These are phyloP conservation scores for Starmera caribaea DNA, from an alignment of 805 yeast species.

Conservation along the genomic window DNA sequence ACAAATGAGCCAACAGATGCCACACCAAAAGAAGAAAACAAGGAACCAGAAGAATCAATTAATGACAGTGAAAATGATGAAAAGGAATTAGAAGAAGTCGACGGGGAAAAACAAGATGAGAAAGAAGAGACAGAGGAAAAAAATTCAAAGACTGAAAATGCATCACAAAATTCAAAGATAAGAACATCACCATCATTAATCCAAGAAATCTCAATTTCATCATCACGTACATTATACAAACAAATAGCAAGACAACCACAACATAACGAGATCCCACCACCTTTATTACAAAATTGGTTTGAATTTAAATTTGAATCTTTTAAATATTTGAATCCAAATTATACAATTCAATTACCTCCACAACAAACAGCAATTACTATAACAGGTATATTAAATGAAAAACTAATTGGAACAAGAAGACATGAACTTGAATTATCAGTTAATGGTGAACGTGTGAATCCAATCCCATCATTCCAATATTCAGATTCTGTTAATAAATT, in stretches of 20 bases:
- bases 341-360: slow-evolving; percentile 36
- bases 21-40: not conserved
- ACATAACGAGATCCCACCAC: slow-evolving; percentile 8
- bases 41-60: not conserved
- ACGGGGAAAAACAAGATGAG: slow-evolving; percentile 1
- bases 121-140: slow-evolving; percentile 1
- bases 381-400: slow-evolving; percentile 32
- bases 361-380: slow-evolving; percentile 37
- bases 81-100: not conserved
- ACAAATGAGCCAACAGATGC: too few relatives aligned
- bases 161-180: not conserved
- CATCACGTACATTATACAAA: slow-evolving; percentile 20
- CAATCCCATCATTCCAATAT: slow-evolving; percentile 33
- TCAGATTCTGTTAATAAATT: slow-evolving; percentile 19
- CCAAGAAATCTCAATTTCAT: slow-evolving; percentile 19
- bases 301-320: slow-evolving; percentile 28
- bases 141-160: slow-evolving; percentile 1
- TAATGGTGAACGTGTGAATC: slow-evolving; percentile 35
- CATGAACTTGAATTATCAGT: slow-evolving; percentile 29
- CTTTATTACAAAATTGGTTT: slow-evolving; percentile 23
- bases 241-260: slow-evolving; percentile 15
- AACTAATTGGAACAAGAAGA: slow-evolving; percentile 24
- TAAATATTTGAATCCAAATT: slow-evolving; percentile 26
- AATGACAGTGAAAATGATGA: not conserved
- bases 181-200: slow-evolving; percentile 16